Evolutionary conservation across 495 filamentous ascomycete species (phyloP).

Genomic region (Chaetomium fimeti): DNA sequence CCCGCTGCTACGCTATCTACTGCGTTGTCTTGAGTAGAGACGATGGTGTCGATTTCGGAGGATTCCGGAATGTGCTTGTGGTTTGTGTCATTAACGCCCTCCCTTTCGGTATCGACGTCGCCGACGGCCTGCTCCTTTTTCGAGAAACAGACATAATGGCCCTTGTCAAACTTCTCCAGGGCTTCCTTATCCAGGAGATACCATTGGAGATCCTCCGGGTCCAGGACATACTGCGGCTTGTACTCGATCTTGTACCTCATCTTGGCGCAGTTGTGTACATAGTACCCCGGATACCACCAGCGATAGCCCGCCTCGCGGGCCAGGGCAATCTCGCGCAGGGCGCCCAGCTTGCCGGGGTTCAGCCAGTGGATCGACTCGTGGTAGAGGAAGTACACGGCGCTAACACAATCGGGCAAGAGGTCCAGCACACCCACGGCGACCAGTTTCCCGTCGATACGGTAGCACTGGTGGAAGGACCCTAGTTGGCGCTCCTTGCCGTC

Average conservation of each 20-base stretch:
- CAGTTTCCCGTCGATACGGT: constrained; percentile 83
- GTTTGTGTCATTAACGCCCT: neutral
- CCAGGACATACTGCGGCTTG: constrained; percentile 76
- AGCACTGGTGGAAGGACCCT: constrained; percentile 94
- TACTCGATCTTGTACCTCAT: constrained; percentile 84
- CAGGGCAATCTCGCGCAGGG: constrained; percentile 77
- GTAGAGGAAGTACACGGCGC: constrained; percentile 93
- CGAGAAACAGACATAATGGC: constrained; percentile 68
- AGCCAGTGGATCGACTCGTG: constrained; percentile 76
- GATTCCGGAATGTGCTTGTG: neutral
- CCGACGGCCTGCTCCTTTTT: constrained; percentile 33
- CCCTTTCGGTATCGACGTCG: too few relatives aligned
- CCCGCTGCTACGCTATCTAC: too few relatives aligned
- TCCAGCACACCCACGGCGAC: constrained; percentile 89
- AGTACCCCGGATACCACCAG: constrained; percentile 55
- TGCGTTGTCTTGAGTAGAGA: too few relatives aligned
- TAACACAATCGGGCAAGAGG: constrained; percentile 80
- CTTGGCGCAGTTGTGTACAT: constrained; percentile 53
- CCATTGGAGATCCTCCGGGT: constrained; percentile 76
- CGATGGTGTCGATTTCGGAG: neutral
- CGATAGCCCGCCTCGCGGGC: constrained; percentile 71
- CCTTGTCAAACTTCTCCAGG: constrained; percentile 59
- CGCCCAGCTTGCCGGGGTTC: constrained; percentile 85
- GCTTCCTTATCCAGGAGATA: constrained; percentile 67
- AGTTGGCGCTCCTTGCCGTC: constrained; percentile 58